Base-by-base conservation (phyloP, 257 asterid species). In the Fraxinus pennsylvanica region DNA sequence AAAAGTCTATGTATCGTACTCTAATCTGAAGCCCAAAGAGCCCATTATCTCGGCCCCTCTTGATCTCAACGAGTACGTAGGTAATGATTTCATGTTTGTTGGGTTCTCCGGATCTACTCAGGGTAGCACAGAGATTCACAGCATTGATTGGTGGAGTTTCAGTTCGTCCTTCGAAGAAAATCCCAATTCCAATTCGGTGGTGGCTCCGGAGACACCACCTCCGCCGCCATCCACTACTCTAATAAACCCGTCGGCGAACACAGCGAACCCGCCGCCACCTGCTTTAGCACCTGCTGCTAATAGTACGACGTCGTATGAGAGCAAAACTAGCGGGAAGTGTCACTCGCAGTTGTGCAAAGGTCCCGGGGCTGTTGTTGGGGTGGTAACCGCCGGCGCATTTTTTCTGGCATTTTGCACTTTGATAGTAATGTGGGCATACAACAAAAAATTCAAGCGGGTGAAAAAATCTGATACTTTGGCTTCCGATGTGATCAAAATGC, bases 61-160 rank as follows among this genome's bases (percentile, higher is more conserved):
- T 0, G 88, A 91, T 84, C 85, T 92, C 32, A 78, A 66, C 36
- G 90, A 86, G 33, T 88, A 91, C 66, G 27, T 86, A 7, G 83
- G 76, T 38, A 81, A 83, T 50, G 97, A 92, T 78, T 88, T 86
- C 82, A 90, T 88, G 94, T 92, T 87, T 38, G 96, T 91, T 25
- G 97, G 97, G 29, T 90, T 92, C 72, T 75, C 91, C 57, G 97
- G 91, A 72, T 91, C 97, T 25, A 92, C 97, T 69, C 97, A 92
- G 84, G 97, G 97, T 68, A 92, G 97, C 73, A 92, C 97, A 0
- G 97, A 92, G 82, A 81, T 81, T 43, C 97, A 92, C 79, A 84
- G 83, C 77, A 85, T 92, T 25, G 91, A 87, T 22, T 91, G 97
- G 97, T 92, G 97, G 97, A 92, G 96, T 74, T 92, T 92, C 78